These are phyloP conservation scores for Dendrocalamus sinicus DNA, from an alignment of 176 grass and related monocot species.

Conservation along the genomic window DNA sequence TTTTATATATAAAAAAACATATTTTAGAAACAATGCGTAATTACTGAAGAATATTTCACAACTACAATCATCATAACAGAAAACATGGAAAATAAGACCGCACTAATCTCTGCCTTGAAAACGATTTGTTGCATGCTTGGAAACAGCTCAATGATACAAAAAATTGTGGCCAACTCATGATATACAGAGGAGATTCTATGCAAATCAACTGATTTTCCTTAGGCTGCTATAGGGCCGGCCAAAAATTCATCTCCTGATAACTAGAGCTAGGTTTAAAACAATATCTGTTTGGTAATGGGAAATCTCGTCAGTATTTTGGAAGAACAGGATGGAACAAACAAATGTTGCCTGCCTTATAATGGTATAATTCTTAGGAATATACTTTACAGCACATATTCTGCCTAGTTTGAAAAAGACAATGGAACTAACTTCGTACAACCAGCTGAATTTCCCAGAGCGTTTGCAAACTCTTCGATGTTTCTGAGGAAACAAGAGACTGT, in stretches of 20 bases:
- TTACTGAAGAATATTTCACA: background rate
- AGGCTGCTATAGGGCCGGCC: background rate
- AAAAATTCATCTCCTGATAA: background rate
- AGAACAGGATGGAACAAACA: background rate
- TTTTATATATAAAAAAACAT: background rate
- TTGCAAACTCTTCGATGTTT: background rate
- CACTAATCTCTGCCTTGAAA: background rate
- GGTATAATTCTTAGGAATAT: background rate
- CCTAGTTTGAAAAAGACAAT: conserved; percentile 4
- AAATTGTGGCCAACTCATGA: background rate
- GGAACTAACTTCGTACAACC: background rate
- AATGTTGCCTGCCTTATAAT: conserved; percentile 12
- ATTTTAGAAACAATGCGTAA: conserved; percentile 11
- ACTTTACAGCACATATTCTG: conserved; percentile 3
- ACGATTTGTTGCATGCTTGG: background rate
- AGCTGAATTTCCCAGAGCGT: background rate
- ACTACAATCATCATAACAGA: background rate
- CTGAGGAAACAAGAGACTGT: background rate
- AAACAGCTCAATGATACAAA: background rate
- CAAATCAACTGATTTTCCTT: background rate
- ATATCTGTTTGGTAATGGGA: background rate
- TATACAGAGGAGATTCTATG: background rate
- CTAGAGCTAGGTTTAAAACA: background rate
- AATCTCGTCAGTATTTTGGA: background rate
- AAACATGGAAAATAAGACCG: background rate